Evolutionary conservation across 1,284 basidiomycete genomes (phyloP).

Genomic region (Moniliella sp.): DNA sequence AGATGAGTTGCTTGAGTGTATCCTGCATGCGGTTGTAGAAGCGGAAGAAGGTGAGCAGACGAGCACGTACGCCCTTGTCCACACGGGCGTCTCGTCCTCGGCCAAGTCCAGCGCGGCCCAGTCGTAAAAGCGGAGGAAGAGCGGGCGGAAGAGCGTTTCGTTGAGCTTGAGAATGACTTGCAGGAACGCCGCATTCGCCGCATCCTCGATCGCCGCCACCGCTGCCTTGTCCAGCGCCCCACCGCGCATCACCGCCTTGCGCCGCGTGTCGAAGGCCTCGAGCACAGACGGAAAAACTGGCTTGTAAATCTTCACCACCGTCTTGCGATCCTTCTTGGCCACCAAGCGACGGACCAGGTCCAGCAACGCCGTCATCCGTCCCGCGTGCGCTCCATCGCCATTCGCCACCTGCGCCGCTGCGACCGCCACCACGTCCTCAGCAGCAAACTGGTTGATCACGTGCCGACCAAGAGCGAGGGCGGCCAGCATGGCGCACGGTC

Average conservation of each 20-base stretch:
- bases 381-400: no score
- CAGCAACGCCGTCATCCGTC: constrained; percentile 6
- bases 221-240: constrained; percentile 32
- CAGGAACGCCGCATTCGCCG: constrained; percentile 50
- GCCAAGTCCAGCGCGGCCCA: constrained; percentile 58
- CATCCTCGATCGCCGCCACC: constrained; percentile 37
- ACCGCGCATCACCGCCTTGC: constrained; percentile 34
- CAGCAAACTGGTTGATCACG: no score
- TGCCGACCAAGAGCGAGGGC: no score
- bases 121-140: constrained; percentile 76
- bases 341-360: constrained; percentile 18
- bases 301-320: constrained; percentile 50
- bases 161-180: constrained; percentile 80
- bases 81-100: constrained; percentile 13
- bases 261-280: constrained; percentile 50
- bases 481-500: no score
- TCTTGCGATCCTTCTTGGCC: constrained; percentile 12
- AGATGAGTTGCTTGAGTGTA: constrained; percentile 16
- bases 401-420: no score
- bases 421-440: no score
- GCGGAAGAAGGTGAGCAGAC: constrained; percentile 21
- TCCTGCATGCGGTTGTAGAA: constrained; percentile 15
- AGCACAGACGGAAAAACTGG: constrained; percentile 60
- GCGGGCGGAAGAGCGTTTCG: constrained; percentile 70
- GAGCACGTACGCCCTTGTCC: constrained; percentile 12